Base-by-base conservation (phyloP, 2,329 filamentous ascomycete genomes). In the Fonsecaea pugnacius region DNA sequence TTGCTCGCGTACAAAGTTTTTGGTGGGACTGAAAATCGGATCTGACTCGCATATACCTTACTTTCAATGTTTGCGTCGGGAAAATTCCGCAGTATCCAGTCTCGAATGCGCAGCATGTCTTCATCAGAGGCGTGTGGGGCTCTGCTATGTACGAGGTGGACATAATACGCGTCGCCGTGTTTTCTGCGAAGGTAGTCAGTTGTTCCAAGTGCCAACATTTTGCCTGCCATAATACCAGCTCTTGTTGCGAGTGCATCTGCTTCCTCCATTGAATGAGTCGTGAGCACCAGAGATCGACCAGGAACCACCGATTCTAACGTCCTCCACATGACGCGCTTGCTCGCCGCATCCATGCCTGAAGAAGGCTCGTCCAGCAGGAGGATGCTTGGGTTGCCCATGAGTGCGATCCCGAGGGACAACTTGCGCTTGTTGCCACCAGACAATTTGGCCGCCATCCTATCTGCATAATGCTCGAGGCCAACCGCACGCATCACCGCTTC, bases 391-490 rank as follows among this genome's bases (percentile, higher is more conserved):
- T 97, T 96, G 3, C 93, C 94, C 85, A 96, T 96, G 1, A 98
- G 80, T 0, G 94, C 93, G 61, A 97, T 96, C 2, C 90, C 93
- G 0, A 97, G 84, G 18, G 87, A 91, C 1, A 98, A 81, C 77
- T 97, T 98, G n/a, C 93, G 84, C 79, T 96, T 96, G 79, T 96
- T 97, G 33, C 94, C 94, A 8, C 94, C 93, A 0, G 90, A 94
- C 0, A 97, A 83, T 52, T 90, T 89, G 60, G 85, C 83, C 0
- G 91, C 93, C 84, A 94, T 91, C 30, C 92, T 86, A 7, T 86
- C 82, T 2, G 85, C 80, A 78, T 92, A 96, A 0, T 84, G 82
- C 6, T 83, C 78, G 0, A 97, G 82, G 0, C 92, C 92, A 1
- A 96, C 92, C 1, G 92, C 92, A 38, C 84, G 81, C n/a, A 96